Conservation (phyloP, 1,139 yeast species). For the Yamadazyma oceani region DNA sequence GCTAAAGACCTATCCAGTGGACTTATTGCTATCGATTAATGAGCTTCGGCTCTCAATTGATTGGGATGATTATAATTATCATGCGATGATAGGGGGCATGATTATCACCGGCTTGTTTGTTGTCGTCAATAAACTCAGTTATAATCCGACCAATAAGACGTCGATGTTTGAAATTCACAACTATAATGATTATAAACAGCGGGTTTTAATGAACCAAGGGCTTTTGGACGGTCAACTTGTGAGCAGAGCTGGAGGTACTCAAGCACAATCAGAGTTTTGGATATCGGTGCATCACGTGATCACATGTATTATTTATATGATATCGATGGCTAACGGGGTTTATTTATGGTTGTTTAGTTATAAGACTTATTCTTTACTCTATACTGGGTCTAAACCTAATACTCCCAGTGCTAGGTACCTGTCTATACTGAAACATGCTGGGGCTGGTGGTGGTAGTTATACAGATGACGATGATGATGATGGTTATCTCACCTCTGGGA, state of each 20-base stretch:
- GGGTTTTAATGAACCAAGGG: background rate
- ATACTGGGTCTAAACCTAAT: slow-evolving; percentile 23
- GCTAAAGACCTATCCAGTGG: slow-evolving; percentile 56
- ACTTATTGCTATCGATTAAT: slow-evolving; percentile 50
- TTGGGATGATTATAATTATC: slow-evolving; percentile 59
- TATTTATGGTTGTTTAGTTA: slow-evolving; percentile 29
- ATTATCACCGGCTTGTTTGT: slow-evolving; percentile 23
- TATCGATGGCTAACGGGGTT: slow-evolving; percentile 28
- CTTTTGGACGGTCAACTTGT: too few species aligned
- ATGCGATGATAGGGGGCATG: slow-evolving; percentile 41
- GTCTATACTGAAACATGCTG: background rate
- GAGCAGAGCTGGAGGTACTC: background rate
- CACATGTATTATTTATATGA: slow-evolving; percentile 8
- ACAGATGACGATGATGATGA: slow-evolving; percentile 7
- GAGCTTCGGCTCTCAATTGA: slow-evolving; percentile 58
- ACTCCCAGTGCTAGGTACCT: slow-evolving; percentile 9
- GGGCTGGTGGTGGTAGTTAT: too few species aligned
- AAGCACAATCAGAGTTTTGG: too few species aligned
- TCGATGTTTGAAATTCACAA: slow-evolving; percentile 1
- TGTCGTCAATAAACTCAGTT: slow-evolving; percentile 14
- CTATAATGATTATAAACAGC: background rate
- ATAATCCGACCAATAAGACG: slow-evolving; percentile 17
- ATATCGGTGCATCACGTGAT: slow-evolving; percentile 1
- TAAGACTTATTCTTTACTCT: slow-evolving; percentile 42
- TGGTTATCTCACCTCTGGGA: slow-evolving; percentile 2